Percentiles rank a stretch among this genome's conserved stretches.
Conservation (phyloP, 768 basidiomycete species). For the Neoboletus magnificus region DNA sequence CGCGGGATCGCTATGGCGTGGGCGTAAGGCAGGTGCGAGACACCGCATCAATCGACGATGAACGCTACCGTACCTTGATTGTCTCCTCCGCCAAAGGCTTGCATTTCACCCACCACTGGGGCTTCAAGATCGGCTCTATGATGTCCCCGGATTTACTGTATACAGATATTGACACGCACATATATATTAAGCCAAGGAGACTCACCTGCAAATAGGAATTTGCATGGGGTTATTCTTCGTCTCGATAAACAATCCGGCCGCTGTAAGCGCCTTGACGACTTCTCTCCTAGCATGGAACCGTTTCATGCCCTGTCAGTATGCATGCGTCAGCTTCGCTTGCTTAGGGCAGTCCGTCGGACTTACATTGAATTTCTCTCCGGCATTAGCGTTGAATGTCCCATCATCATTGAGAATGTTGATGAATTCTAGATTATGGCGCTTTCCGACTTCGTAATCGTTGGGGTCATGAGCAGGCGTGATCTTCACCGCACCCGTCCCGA, state of each 20-base stretch:
- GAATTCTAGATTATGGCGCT: constrained; percentile 83
- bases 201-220: constrained; percentile 85
- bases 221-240: constrained; percentile 97
- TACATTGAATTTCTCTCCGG: constrained; percentile 74
- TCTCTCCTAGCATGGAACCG: constrained; percentile 89
- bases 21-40: background rate
- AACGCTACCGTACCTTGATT: constrained; percentile 55
- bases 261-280: constrained; percentile 81
- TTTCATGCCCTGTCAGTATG: constrained; percentile 76
- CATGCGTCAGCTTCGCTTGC: background rate
- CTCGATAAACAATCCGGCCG: constrained; percentile 81
- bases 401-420: constrained; percentile 96
- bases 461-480: constrained; percentile 98
- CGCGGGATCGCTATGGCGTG: constrained; percentile 67
- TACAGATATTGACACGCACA: constrained; percentile 1
- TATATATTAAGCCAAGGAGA: background rate
- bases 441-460: constrained; percentile 94
- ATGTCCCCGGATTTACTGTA: constrained; percentile 91
- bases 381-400: constrained; percentile 90
- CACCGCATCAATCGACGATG: background rate
- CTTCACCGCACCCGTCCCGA: constrained; percentile 98
- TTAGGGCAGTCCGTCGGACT: constrained; percentile 6
- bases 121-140: constrained; percentile 92
- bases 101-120: constrained; percentile 99
- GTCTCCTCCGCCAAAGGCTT: constrained; percentile 88